These are phyloP conservation scores for Wickerhamomyces silvicola DNA, from an alignment of 805 yeast species.

Conservation along the genomic window DNA sequence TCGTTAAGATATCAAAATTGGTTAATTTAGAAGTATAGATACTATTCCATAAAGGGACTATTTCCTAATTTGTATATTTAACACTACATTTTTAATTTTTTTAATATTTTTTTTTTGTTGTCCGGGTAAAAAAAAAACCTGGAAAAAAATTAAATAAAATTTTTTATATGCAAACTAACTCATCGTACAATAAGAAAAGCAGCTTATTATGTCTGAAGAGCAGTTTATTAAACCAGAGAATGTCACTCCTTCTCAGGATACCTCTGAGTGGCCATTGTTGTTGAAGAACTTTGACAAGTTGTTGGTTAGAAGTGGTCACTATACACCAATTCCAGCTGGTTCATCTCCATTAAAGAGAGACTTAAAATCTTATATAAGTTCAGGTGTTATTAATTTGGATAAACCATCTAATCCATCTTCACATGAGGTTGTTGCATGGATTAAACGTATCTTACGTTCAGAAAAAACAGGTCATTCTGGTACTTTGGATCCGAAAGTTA, in stretches of 20 bases:
- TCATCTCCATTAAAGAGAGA: slow-evolving; percentile 93
- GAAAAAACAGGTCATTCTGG: slow-evolving; percentile 99
- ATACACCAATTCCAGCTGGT: slow-evolving; percentile 96
- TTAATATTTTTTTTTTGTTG: slow-evolving; percentile 7
- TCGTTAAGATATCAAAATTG: slow-evolving; percentile 30
- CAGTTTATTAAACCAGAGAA: slow-evolving; percentile 85
- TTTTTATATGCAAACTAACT: not conserved
- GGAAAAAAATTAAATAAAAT: not conserved
- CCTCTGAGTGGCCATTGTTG: slow-evolving; percentile 93
- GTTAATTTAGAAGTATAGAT: slow-evolving; percentile 6
- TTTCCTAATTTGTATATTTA: too few relatives aligned
- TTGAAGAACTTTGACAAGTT: slow-evolving; percentile 91
- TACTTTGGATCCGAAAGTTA: slow-evolving; percentile 97
- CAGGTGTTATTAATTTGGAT: slow-evolving; percentile 96
- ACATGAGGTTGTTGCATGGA: slow-evolving; percentile 99
- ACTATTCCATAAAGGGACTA: too few relatives aligned
- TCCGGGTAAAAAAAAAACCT: not conserved
- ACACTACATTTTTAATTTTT: too few relatives aligned
- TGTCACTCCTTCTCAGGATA: slow-evolving; percentile 70
- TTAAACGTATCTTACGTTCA: slow-evolving; percentile 88
- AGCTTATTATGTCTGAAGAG: slow-evolving; percentile 51
- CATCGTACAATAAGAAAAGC: not conserved
- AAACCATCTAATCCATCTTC: slow-evolving; percentile 98
- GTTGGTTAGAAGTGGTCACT: slow-evolving; percentile 92
- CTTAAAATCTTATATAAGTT: slow-evolving; percentile 77